Percentiles rank a stretch among this genome's conserved stretches.
These are phyloP conservation scores for Fusarium tanahbumbuense DNA, from an alignment of 2,329 filamentous ascomycete species.

Conservation along the genomic window DNA sequence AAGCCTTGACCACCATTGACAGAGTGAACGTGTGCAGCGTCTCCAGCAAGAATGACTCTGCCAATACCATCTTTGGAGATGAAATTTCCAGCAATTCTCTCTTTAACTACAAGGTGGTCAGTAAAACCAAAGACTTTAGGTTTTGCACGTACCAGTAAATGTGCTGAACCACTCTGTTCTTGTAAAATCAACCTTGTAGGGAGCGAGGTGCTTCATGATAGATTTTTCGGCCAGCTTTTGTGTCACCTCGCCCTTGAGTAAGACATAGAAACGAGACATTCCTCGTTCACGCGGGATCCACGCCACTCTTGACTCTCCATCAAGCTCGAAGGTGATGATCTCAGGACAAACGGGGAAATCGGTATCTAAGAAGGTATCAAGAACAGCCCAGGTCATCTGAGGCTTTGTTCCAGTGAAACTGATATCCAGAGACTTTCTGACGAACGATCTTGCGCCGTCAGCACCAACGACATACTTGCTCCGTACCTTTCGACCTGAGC, in stretches of 20 bases:
- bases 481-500: slow-evolving; percentile 48
- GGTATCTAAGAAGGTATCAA: slow-evolving; percentile 62
- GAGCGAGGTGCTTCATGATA: slow-evolving; percentile 58
- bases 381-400: slow-evolving; percentile 62
- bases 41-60: slow-evolving; percentile 64
- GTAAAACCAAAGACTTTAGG: too few relatives aligned
- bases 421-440: slow-evolving; percentile 56
- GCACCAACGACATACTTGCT: slow-evolving; percentile 62
- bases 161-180: slow-evolving; percentile 63
- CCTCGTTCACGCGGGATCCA: slow-evolving; percentile 62
- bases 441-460: slow-evolving; percentile 63
- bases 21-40: slow-evolving; percentile 67
- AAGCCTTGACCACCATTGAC: slow-evolving; percentile 68
- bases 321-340: slow-evolving; percentile 60
- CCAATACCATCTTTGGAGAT: slow-evolving; percentile 55
- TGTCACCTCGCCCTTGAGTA: slow-evolving; percentile 59
- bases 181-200: slow-evolving; percentile 56
- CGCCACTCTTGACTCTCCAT: slow-evolving; percentile 59
- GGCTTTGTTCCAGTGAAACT: slow-evolving; percentile 60
- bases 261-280: slow-evolving; percentile 60
- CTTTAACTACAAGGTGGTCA: slow-evolving; percentile 51
- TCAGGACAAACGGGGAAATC: slow-evolving; percentile 60
- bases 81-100: slow-evolving; percentile 55
- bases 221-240: slow-evolving; percentile 55
- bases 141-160: too few relatives aligned